Conservation (phyloP, 2,329 filamentous ascomycete species). For the Colletotrichum tamarilloi region DNA sequence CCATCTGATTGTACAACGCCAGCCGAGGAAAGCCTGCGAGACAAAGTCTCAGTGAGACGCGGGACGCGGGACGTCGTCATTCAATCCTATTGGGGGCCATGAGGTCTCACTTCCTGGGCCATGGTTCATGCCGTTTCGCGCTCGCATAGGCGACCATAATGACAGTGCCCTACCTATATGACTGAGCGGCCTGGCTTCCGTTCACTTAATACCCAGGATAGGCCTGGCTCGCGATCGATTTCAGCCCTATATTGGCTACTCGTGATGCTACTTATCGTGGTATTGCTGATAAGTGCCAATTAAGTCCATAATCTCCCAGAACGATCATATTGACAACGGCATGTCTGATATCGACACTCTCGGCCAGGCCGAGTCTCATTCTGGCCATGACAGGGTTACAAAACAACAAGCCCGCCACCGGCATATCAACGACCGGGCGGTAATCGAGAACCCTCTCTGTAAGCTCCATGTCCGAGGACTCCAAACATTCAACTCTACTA, state of each 20-base stretch:
- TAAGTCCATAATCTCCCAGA: no score
- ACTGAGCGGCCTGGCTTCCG: background rate
- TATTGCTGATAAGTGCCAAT: background rate
- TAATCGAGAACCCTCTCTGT: constrained; percentile 52
- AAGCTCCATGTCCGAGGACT: background rate
- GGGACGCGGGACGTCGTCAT: background rate
- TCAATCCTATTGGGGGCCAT: background rate
- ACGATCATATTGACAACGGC: background rate
- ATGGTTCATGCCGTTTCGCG: background rate
- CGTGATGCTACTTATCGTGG: background rate
- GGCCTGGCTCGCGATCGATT: background rate
- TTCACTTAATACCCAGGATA: background rate
- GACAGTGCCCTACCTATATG: constrained; percentile 14
- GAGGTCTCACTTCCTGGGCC: background rate
- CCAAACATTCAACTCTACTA: no score
- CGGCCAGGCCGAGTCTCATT: constrained; percentile 29
- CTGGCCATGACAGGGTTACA: constrained; percentile 35
- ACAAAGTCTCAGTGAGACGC: background rate
- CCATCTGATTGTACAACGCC: background rate
- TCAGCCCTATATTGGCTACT: constrained; percentile 7
- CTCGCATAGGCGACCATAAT: background rate
- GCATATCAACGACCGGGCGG: constrained; percentile 45
- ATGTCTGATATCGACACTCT: constrained; percentile 18
- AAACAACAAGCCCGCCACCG: constrained; percentile 42
- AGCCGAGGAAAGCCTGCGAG: background rate